Conservation (phyloP, 371 early-diverging fungal species). For the Paramicrosporidium saccamoebae region DNA sequence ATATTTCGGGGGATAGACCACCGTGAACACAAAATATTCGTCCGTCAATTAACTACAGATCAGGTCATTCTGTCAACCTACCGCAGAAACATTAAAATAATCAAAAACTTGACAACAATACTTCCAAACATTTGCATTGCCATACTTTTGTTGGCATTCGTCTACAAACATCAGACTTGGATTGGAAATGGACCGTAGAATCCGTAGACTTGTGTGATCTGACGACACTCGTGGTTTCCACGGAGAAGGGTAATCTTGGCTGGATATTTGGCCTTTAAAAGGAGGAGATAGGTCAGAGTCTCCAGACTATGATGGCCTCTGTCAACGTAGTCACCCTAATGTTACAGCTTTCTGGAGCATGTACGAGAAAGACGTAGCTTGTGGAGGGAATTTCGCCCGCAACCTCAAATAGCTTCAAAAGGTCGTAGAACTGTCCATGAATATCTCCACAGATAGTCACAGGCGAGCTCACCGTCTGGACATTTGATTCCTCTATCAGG, state of each 20-base stretch:
- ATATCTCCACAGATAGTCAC: constrained; percentile 94
- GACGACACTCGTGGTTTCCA: constrained; percentile 95
- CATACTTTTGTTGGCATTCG: constrained; percentile 89
- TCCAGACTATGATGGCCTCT: constrained; percentile 94
- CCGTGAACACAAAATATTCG: constrained; percentile 93
- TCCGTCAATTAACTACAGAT: constrained; percentile 36
- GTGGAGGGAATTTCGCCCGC: constrained; percentile 90
- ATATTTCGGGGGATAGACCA: constrained; percentile 84
- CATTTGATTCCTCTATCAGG: constrained; percentile 76
- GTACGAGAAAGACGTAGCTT: constrained; percentile 85
- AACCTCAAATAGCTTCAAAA: constrained; percentile 84
- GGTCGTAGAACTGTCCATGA: constrained; percentile 96
- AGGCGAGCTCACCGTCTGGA: constrained; percentile 72
- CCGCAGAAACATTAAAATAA: constrained; percentile 84
- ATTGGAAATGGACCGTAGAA: constrained; percentile 30
- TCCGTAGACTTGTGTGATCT: constrained; percentile 97
- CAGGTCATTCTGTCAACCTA: constrained; percentile 9
- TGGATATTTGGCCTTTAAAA: constrained; percentile 74
- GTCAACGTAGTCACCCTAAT: constrained; percentile 93
- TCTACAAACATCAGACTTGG: constrained; percentile 8
- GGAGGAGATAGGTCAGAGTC: constrained; percentile 71
- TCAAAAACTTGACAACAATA: constrained; percentile 95
- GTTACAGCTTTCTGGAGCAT: constrained; percentile 1
- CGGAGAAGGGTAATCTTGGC: constrained; percentile 84
- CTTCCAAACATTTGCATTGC: constrained; percentile 93